Evolutionary conservation across 169 alveolate genomes (phyloP).

Genomic region (Cryptosporidium meleagridis): DNA sequence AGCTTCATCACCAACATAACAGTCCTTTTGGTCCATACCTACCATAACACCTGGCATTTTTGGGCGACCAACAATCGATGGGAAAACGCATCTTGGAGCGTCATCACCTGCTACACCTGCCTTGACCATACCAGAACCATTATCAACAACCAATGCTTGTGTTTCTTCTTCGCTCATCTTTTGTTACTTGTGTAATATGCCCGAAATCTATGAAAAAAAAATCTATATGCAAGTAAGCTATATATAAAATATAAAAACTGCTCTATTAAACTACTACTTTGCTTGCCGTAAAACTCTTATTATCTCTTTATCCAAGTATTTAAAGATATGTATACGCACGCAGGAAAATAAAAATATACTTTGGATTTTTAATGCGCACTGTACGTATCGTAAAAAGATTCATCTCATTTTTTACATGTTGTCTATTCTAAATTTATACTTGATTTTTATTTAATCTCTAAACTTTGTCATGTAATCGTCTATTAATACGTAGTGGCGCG

Average conservation of each 20-base stretch:
- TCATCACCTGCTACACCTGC: slow-evolving; percentile 99
- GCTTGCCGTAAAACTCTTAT: neutral
- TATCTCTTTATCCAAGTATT: slow-evolving; percentile 56
- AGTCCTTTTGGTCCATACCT: slow-evolving; percentile 96
- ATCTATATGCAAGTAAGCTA: neutral
- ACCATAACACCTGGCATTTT: slow-evolving; percentile 94
- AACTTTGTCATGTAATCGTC: slow-evolving; percentile 56
- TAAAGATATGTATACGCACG: slow-evolving; percentile 74
- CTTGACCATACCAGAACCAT: slow-evolving; percentile 99
- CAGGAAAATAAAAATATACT: slow-evolving; percentile 53
- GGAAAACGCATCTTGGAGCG: slow-evolving; percentile 98
- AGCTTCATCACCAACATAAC: slow-evolving; percentile 99
- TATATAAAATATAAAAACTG: slow-evolving; percentile 22
- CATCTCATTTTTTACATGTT: slow-evolving; percentile 41
- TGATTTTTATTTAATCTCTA: neutral
- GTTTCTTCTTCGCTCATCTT: slow-evolving; percentile 91
- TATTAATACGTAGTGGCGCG: slow-evolving; percentile 19
- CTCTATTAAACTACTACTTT: slow-evolving; percentile 11
- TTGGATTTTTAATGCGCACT: slow-evolving; percentile 54
- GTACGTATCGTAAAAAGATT: slow-evolving; percentile 33
- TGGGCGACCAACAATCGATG: slow-evolving; percentile 98
- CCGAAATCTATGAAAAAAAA: neutral
- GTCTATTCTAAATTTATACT: slow-evolving; percentile 49
- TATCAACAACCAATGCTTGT: slow-evolving; percentile 97
- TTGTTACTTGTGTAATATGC: slow-evolving; percentile 14